These are phyloP conservation scores for Lenwebbia sp. DNA, from an alignment of 345 rosid species.

Conservation along the genomic window DNA sequence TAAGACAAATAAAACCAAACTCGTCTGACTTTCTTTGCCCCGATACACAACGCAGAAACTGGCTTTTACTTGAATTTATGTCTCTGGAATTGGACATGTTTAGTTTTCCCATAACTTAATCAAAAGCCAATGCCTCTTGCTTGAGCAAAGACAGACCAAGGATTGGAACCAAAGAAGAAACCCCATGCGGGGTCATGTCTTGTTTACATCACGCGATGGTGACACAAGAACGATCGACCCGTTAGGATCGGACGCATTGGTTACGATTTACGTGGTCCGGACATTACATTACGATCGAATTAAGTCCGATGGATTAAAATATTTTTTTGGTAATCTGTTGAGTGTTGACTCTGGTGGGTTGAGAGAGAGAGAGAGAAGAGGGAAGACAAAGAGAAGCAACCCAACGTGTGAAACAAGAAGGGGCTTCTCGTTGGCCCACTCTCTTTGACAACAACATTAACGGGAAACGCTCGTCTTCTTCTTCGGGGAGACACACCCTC, in stretches of 20 bases:
- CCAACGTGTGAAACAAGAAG: conserved; percentile 28
- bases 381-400: conserved; percentile 3
- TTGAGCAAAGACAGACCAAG: not conserved
- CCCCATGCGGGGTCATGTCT: not conserved
- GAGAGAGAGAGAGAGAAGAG: not conserved
- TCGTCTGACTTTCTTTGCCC: not conserved
- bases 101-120: not conserved
- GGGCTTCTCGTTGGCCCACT: conserved; percentile 3
- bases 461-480: conserved; percentile 25
- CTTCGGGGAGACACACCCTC: conserved; percentile 5
- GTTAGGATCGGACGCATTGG: not conserved
- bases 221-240: not conserved
- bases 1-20: not conserved
- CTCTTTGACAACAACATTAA: conserved; percentile 16
- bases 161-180: no score
- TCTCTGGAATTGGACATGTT: not conserved
- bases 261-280: not conserved
- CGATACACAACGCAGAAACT: not conserved
- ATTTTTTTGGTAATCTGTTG: not conserved
- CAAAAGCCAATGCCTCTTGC: not conserved
- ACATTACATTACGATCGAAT: not conserved
- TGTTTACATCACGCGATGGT: not conserved
- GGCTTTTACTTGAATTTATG: not conserved
- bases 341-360: conserved; percentile 1
- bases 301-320: not conserved